phyloP scores from a whole-genome alignment of 305 asterid species.

The Euphrasia arctica region DNA sequence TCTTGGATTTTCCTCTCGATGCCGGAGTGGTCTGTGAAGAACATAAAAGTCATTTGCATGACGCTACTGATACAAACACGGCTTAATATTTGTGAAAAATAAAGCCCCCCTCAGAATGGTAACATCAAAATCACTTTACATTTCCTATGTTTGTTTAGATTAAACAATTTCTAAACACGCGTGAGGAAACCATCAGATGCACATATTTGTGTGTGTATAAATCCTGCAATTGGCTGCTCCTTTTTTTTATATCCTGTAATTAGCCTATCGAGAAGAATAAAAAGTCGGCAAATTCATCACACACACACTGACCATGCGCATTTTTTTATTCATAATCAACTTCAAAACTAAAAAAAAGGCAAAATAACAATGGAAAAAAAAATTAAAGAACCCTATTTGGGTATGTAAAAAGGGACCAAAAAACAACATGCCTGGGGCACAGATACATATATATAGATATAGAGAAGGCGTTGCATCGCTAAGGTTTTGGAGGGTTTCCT shows the following conservation, averaged over 20 bases:
- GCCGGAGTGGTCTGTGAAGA: constrained; percentile 44
- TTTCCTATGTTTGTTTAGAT: constrained; percentile 4
- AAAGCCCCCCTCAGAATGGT: constrained; percentile 10
- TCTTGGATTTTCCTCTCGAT: constrained; percentile 46
- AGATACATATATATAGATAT: constrained; percentile 31
- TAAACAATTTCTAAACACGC: background rate
- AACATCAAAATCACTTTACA: constrained; percentile 16
- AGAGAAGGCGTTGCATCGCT: constrained; percentile 43
- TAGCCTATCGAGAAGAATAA: constrained; percentile 1
- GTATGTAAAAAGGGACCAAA: constrained; percentile 16
- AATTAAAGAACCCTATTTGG: constrained; percentile 35
- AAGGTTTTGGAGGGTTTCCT: constrained; percentile 49
- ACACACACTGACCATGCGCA: no score
- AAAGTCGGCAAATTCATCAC: constrained; percentile 24
- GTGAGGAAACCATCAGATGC: constrained; percentile 21
- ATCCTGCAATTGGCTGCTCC: constrained; percentile 2
- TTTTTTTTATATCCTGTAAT: no score
- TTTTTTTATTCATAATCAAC: constrained; percentile 2
- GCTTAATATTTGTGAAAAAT: constrained; percentile 13
- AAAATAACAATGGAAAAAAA: constrained; percentile 5
- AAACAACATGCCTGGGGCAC: constrained; percentile 53
- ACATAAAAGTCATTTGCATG: constrained; percentile 16
- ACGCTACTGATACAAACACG: constrained; percentile 2
- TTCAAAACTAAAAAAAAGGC: constrained; percentile 11
- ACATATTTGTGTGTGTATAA: constrained; percentile 22